Evolutionary conservation across 108 stramenopile species (phyloP), one percentile per base, ranked within the genome.

Genomic region (Asterionellopsis glacialis): DNA sequence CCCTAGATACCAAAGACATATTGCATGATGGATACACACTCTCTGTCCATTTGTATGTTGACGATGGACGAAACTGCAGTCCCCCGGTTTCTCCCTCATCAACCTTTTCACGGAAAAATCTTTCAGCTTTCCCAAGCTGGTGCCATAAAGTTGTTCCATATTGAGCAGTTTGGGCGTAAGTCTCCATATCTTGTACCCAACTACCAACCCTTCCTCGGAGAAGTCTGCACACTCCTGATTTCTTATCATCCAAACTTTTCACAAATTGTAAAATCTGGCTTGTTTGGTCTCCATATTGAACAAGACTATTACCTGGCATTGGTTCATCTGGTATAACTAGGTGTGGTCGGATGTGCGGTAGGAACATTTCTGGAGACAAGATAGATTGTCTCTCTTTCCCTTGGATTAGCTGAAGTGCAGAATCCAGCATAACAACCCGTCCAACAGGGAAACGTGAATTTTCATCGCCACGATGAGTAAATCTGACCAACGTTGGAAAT

Each of bases 101-200:
- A 16, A 57, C 40, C 25, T 41, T 40, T 18, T 41, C 14, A 21
- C 52, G 52, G 9, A 53, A 53, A 24, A 25, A 25, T 25, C 24
- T 53, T 9, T 53, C 52, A 15, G 52, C 24, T 24, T 53, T 53
- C 15, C 52, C 52, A 9, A 24, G 24, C 22, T 53, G 24, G 24
- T 53, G 52, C 22, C 15, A 15, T 21, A 53, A 9, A 15, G 52
- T 15, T 4, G 52, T 53, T 21, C 52, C 22, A 25, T 53, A 53
- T 53, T 53, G 52, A 53, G 52, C 52, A 53, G 19, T 2, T 53
- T 25, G 3, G 1, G 52, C 52, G 24, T 53, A 53, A 53, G 21
- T 24, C 7, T 33, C 33, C 52, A 53, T 53, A 19, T 53, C 52
- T 53, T 53, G 52, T 15, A 24, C 24, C 52, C 52, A 53, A 24